Evolutionary conservation across 2,329 filamentous ascomycete species (phyloP).

Genomic region (Stachybotrys echinatus): DNA sequence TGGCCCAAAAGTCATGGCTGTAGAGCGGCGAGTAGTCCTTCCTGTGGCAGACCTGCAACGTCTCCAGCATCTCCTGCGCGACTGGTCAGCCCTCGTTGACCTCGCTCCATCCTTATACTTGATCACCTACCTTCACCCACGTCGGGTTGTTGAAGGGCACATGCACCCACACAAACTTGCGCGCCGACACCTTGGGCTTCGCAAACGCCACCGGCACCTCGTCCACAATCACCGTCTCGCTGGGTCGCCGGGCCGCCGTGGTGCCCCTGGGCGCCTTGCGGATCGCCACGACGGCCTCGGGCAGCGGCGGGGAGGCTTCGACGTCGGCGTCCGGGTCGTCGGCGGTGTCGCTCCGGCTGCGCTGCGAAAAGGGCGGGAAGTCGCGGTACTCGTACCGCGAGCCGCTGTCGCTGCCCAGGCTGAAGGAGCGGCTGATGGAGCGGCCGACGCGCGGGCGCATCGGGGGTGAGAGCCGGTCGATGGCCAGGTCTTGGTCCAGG

Average conservation of each 20-base stretch:
- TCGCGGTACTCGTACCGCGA: constrained; percentile 25
- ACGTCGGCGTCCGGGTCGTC: constrained; percentile 18
- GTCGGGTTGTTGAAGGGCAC: constrained; percentile 51
- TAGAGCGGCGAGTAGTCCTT: constrained; percentile 34
- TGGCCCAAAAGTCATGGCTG: constrained; percentile 42
- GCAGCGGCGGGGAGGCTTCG: constrained; percentile 24
- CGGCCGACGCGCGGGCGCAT: constrained; percentile 20
- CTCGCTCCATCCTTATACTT: constrained; percentile 2
- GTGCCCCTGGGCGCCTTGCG: constrained; percentile 16
- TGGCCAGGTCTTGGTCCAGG: constrained; percentile 31
- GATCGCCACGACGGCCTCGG: constrained; percentile 25
- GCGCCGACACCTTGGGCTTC: constrained; percentile 25
- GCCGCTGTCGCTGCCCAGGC: constrained; percentile 21
- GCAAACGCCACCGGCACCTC: constrained; percentile 22
- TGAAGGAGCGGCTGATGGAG: constrained; percentile 28
- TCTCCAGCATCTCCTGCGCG: constrained; percentile 36
- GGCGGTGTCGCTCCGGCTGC: constrained; percentile 22
- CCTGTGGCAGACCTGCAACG: constrained; percentile 30
- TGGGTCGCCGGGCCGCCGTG: constrained; percentile 6
- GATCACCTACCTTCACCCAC: constrained; percentile 46
- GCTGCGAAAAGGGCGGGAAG: constrained; percentile 29
- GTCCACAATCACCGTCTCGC: constrained; percentile 22
- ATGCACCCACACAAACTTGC: constrained; percentile 55
- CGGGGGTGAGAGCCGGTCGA: constrained; percentile 31
- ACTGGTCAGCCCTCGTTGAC: constrained; percentile 4